Base-by-base conservation (phyloP, 306 rosid species). In the Casuarina cunninghamiana region DNA sequence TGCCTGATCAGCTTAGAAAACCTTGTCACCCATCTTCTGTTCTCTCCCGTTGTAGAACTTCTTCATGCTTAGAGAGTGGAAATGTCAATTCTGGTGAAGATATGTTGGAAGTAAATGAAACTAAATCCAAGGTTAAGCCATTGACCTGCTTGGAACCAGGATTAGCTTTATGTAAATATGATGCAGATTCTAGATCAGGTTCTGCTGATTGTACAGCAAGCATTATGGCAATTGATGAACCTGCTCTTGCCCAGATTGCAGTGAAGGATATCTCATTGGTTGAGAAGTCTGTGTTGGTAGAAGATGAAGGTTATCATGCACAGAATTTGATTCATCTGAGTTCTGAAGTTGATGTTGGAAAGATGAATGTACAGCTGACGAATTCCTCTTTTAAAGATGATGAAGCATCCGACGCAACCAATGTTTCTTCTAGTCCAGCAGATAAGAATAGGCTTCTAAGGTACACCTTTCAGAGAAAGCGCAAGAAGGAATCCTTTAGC, bases 401-500 rank as follows among this genome's bases (percentile, higher is more conserved):
- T 45, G 78, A 74, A 77, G 75, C 76, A 69, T 69, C 73, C 80
- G 88, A 78, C 62, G 83, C 71, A 70, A 80, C 62, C 37, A 76
- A 77, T 58, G 76, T 44, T 60, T 80, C 89, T 82, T 72, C 86
- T 53, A 13, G 79, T 76, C 82, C 32, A 69, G 84, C 53, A 35
- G 87, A 78, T 58, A 85, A 78, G 19, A 53, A 79, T 63, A 81
- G 75, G 84, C 61, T 70, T 82, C 88, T 88, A 68, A 90, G 75
- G 73, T 84, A 87, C 80, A 90, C 95, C 15, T 86, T 84, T 82
- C 91, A 81, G 76, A 88, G 97, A 86, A 92, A 90, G 87, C 88
- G 89, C 58, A 92, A 83, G 91, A 87, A 75, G 86, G 86, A 78
- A 65, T 80, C 81, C 38, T 70, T 75, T 37, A 65, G 71, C 82